These are phyloP conservation scores for Neurospora sp. DNA, from an alignment of 2,329 filamentous ascomycete genomes.

Conservation along the genomic window DNA sequence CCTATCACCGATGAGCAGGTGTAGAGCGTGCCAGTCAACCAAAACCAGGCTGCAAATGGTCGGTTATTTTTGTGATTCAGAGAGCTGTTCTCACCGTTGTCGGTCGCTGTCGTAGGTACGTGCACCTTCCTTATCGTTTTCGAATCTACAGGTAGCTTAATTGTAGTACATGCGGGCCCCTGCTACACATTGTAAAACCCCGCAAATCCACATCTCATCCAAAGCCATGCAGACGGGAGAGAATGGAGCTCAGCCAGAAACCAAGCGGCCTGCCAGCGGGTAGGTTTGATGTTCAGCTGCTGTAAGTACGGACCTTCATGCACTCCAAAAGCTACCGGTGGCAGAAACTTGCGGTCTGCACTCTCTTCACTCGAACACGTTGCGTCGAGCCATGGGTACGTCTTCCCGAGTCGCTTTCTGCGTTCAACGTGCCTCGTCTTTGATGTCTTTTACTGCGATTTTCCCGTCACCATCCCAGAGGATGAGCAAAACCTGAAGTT, in stretches of 20 bases:
- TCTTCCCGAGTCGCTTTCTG: background rate
- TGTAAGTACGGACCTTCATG: background rate
- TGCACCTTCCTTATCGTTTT: background rate
- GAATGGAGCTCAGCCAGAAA: background rate
- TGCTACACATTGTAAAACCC: background rate
- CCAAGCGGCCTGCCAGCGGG: background rate
- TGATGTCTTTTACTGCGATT: background rate
- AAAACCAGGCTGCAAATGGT: background rate
- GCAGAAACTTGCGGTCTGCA: background rate
- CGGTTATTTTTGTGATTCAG: background rate
- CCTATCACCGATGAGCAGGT: background rate
- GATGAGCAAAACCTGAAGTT: background rate
- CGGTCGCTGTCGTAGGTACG: background rate
- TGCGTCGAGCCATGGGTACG: background rate
- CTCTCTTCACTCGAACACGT: background rate
- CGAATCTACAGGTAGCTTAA: background rate
- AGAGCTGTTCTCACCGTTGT: background rate
- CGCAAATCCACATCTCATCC: background rate
- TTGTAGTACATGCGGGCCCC: background rate
- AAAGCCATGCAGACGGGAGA: background rate
- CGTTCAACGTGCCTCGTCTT: background rate
- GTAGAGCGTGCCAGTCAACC: background rate
- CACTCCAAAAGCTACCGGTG: background rate
- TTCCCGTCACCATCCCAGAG: background rate
- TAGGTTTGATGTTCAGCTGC: background rate